Evolutionary conservation across 1,139 yeast species (phyloP), one percentile per base, ranked within the genome.

Genomic region (Tardiomyces depauwii): DNA sequence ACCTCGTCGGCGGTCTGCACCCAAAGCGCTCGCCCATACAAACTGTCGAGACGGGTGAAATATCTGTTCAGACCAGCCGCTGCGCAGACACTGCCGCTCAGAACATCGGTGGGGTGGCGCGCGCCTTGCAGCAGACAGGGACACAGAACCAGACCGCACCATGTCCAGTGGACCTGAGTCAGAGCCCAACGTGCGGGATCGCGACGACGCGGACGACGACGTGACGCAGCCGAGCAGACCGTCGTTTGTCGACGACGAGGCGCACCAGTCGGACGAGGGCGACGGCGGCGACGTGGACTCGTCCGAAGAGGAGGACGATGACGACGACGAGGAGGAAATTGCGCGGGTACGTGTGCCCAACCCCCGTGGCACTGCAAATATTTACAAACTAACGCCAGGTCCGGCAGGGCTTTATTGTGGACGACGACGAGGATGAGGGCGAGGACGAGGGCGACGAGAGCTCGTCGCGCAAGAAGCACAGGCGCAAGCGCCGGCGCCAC

Each of bases 381-480:
- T 21, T 21, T 21, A 5, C 18, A 33, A 33, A 28, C 40, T 47
- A 38, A 45, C 44, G 79, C 63, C 36, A 30, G 36, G 82, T 89
- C 40, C 79, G 91, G 47, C 95, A 87, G 54, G 97, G 96, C 0
- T 88, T 89, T 65, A 89, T 89, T 59, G 96, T 88, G 12, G 96
- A 87, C 57, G 96, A 87, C 55, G 95, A 83, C 45, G 93, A 80
- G 27, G 86, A 77, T 16, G 83, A 75, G 30, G 80, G 67, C 13
- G 76, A 66, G 36, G 71, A 69, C 4, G 74, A 67, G 43, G 65
- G 66, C 63, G 62, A 67, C 52, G 56, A 51, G 58, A 58, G 52
- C 51, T 55, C 50, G 44, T 53, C 62, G 52, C 47, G 58, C 53
- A 44, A 55, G 49, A 50, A 51, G 53, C 45, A 58, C 54, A 51